Percentiles rank a stretch among this genome's conserved stretches.
phyloP scores from a whole-genome alignment of 257 asterid genomes.

The Solanum commersonii region DNA sequence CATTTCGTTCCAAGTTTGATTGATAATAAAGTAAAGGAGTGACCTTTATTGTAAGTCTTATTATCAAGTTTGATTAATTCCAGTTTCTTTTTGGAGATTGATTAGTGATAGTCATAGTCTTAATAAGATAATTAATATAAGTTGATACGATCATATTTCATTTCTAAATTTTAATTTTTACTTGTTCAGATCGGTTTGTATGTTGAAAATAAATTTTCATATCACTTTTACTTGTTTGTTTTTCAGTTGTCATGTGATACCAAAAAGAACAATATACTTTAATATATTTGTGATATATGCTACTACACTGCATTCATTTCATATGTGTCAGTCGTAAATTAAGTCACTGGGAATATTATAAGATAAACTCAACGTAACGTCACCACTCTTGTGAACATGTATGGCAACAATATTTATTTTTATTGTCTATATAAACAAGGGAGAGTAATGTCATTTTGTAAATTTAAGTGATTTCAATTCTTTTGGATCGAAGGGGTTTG shows the following conservation, averaged over 20 bases:
- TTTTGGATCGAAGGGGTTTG: background rate
- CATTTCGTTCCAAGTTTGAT: no score
- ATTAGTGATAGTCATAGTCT: no score
- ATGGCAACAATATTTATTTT: background rate
- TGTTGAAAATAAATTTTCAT: background rate
- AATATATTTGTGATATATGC: no score
- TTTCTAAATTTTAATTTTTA: no score
- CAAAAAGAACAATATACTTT: no score
- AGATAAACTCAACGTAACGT: background rate
- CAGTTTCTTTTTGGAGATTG: no score
- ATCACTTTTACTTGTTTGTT: no score
- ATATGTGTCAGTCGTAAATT: background rate
- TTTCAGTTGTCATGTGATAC: background rate
- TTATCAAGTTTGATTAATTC: no score
- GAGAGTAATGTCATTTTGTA: background rate
- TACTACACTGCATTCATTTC: background rate
- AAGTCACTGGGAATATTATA: background rate
- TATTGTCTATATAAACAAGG: background rate
- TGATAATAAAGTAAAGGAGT: no score
- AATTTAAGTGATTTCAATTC: background rate
- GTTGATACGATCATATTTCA: background rate
- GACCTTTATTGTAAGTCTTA: no score
- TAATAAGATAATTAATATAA: no score
- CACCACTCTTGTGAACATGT: background rate
- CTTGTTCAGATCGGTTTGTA: background rate